Evolutionary conservation across 345 rosid species (phyloP), one percentile per base, ranked within the genome.

Genomic region (Physaria fendleri): DNA sequence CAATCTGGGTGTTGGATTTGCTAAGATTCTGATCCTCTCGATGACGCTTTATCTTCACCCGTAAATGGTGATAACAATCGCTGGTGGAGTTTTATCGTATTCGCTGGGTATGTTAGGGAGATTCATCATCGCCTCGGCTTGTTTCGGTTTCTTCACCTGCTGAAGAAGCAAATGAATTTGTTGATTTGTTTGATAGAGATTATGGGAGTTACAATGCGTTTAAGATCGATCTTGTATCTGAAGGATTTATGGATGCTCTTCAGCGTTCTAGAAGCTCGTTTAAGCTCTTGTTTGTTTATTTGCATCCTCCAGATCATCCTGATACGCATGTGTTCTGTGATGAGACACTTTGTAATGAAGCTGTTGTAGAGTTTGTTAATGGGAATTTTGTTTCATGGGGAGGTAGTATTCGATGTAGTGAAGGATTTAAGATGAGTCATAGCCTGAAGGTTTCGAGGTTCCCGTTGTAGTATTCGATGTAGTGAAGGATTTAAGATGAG

Each of bases 401-500:
- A 13, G 97, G 97, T 27, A 90, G 85, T 59, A 85, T 94, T 64
- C 79, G 96, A 53, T 83, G 84, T 47, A 94, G 96, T 50, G 99
- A 94, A 77, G 99, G 99, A 18, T 94, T 94, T 77, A 94, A 94
- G 79, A 94, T 94, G 97, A 90, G 99, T 56, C 85, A 84, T 60
- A 90, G 97, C 78, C 84, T 90, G 85, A 94, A 94, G 72, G 99
- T 96, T 0, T 90, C 97, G 0, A 72, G 96, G 63, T 94, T 78
- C 49, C n/a, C n/a, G n/a, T n/a, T n/a, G 97, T 27, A 90, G 85
- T 59, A 85, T 94, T 64, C 79, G 96, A 53, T 83, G 84, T 47
- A 94, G 96, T 50, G 99, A 94, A 77, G 99, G 99, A 18, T 94
- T 94, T 77, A 94, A 94, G 79, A 94, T 94, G 97, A 90, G 99